Percentiles rank a stretch among this genome's conserved stretches.
phyloP scores from a whole-genome alignment of 2,329 filamentous ascomycete genomes.

The Fusarium haematococcum region DNA sequence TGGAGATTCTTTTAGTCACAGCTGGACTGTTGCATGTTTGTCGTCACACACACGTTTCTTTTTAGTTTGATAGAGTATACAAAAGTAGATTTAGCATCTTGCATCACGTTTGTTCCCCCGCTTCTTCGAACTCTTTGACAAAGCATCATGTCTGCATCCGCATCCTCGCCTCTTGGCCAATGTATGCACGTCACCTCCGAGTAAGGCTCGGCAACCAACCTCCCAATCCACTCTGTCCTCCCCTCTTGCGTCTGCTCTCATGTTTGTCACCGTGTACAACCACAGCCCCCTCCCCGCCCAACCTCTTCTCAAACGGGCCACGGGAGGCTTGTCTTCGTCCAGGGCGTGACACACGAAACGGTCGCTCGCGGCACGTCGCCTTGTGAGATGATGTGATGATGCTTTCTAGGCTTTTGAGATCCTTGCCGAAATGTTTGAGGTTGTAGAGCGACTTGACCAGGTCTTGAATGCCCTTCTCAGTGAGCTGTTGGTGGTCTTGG shows the following conservation, averaged over 20 bases:
- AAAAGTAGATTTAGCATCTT: background rate
- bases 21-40: background rate
- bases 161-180: background rate
- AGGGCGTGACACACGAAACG: background rate
- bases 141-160: background rate
- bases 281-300: background rate
- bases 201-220: background rate
- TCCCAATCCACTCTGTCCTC: background rate
- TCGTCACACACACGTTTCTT: background rate
- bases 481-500: constrained; percentile 4
- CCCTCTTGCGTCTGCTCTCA: background rate
- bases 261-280: background rate
- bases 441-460: constrained; percentile 17
- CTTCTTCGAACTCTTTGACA: too few relatives aligned
- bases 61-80: background rate
- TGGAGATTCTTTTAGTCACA: constrained; percentile 58
- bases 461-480: background rate
- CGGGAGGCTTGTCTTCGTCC: background rate
- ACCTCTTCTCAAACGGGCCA: background rate
- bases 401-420: constrained; percentile 10
- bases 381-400: background rate
- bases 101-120: background rate
- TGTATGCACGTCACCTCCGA: background rate
- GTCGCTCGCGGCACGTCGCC: background rate
- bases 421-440: constrained; percentile 21